Base-by-base conservation (phyloP, 768 basidiomycete species). In the Trichaptum fuscoviolaceum region DNA sequence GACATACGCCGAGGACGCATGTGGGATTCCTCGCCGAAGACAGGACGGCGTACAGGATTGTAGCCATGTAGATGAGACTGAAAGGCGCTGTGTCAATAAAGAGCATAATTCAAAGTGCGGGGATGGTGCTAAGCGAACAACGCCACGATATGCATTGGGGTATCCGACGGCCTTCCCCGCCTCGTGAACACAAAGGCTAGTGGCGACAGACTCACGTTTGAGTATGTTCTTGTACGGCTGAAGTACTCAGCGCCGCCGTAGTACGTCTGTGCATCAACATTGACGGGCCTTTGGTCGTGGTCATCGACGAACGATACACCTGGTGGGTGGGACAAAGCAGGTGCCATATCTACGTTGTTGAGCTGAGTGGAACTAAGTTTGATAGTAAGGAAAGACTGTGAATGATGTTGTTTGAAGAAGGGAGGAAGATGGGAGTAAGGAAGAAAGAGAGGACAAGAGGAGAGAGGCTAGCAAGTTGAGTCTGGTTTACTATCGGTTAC, bases 181-280 rank as follows among this genome's bases (percentile, higher is more conserved):
- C 5, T 61, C 59, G 24, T 24, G 57, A 25, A 34, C n/a, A 24
- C 59, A 17, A 20, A 65, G 58, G 60, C n/a, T 57, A 34, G 58
- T 42, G 52, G 35, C 23, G 18, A 77, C 89, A 52, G 10, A 52
- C 42, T 70, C 78, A 95, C 95, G 68, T 87, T 87, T 70, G 93
- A 95, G 76, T 95, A 97, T 0, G 95, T 96, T 73, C 95, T 83
- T 20, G 90, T 87, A 70, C 94, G 89, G 74, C 88, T 87, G 76
- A 87, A 90, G 3, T 87, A 82, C 73, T 96, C 91, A 58, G 83
- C 84, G 23, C 88, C 87, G 58, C 91, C 92, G 70, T 96, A 96
- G 79, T 95, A 95, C 9, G 86, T 85, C 25, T 87, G 83, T 9
- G 93, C 87, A 64, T 96, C 93, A 63, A 82, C 81, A 70, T 91